Conservation (phyloP, 225 moss, liverwort and hornwort genomes). For the Sphagnum contortum region DNA sequence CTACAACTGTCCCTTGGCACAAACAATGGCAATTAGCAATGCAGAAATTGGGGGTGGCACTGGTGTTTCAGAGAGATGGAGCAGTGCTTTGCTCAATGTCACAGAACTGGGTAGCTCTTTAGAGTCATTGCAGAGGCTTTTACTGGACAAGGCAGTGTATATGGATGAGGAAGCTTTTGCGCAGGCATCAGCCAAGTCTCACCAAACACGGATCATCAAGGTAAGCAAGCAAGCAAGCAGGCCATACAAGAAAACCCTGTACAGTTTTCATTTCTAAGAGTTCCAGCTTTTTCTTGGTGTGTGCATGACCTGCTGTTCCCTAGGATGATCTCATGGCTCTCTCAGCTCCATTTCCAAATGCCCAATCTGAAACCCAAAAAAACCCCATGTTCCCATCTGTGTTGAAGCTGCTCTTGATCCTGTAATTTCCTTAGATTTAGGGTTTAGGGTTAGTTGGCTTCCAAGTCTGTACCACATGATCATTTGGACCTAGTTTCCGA, state of each 20-base stretch:
- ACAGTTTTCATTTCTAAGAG: neutral
- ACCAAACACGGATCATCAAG: conserved; percentile 51
- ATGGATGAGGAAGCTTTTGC: conserved; percentile 67
- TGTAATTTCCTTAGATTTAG: too few relatives aligned
- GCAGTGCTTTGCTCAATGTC: conserved; percentile 52
- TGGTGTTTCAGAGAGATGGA: conserved; percentile 46
- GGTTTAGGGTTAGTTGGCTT: too few relatives aligned
- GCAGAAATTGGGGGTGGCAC: conserved; percentile 31
- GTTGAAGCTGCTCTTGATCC: too few relatives aligned
- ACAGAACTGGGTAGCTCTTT: conserved; percentile 51
- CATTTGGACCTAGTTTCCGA: too few relatives aligned
- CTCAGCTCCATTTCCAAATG: neutral
- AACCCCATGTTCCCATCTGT: neutral
- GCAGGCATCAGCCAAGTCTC: conserved; percentile 52
- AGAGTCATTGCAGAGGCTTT: conserved; percentile 41
- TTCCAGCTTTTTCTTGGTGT: neutral
- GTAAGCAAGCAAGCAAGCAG: conserved; percentile 14
- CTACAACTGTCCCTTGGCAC: too few relatives aligned
- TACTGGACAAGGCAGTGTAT: conserved; percentile 59
- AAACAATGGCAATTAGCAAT: neutral
- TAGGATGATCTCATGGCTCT: neutral
- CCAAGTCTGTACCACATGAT: too few relatives aligned
- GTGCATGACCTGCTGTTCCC: neutral
- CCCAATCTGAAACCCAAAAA: conserved; percentile 5
- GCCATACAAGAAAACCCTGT: neutral